phyloP scores from a whole-genome alignment of 768 basidiomycete genomes.

The Sporobolomyces roseus region DNA sequence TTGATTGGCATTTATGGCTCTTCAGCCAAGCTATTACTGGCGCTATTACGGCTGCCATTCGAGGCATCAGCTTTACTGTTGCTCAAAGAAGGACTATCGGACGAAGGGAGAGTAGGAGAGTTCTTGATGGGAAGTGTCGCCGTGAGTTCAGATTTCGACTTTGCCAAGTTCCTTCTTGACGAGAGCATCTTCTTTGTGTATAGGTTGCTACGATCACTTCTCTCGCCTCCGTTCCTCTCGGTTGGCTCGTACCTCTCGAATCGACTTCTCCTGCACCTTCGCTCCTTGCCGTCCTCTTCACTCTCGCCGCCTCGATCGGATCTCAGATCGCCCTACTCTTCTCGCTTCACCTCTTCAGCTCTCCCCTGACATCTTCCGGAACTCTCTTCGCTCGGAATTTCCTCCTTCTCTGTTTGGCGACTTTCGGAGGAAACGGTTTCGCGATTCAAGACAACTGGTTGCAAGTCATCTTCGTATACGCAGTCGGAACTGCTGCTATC shows the following conservation, averaged over 20 bases:
- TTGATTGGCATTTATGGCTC: slow-evolving; percentile 16
- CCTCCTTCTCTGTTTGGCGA: slow-evolving; percentile 4
- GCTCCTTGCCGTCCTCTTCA: not conserved
- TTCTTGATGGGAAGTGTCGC: slow-evolving; percentile 1
- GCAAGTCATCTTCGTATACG: slow-evolving; percentile 20
- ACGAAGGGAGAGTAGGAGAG: not conserved
- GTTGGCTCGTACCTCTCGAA: not conserved
- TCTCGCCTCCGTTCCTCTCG: not conserved
- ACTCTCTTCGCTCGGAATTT: slow-evolving; percentile 30
- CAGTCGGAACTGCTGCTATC: not conserved
- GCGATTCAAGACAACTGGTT: slow-evolving; percentile 25
- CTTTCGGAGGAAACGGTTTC: not conserved
- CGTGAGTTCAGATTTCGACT: not conserved
- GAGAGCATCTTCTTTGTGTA: not conserved
- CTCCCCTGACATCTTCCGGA: not conserved
- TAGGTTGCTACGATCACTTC: not conserved
- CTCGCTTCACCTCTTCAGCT: not conserved
- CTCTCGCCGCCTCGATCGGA: not conserved
- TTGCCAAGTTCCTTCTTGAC: not conserved
- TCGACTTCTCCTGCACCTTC: not conserved
- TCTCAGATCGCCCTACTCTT: slow-evolving; percentile 5
- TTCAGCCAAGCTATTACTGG: not conserved
- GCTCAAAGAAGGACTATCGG: slow-evolving; percentile 8
- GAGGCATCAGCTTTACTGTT: slow-evolving; percentile 1
- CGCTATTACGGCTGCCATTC: slow-evolving; percentile 5